These are phyloP conservation scores for Scenedesmus sp. DNA, from an alignment of 163 green algal species.

Conservation along the genomic window DNA sequence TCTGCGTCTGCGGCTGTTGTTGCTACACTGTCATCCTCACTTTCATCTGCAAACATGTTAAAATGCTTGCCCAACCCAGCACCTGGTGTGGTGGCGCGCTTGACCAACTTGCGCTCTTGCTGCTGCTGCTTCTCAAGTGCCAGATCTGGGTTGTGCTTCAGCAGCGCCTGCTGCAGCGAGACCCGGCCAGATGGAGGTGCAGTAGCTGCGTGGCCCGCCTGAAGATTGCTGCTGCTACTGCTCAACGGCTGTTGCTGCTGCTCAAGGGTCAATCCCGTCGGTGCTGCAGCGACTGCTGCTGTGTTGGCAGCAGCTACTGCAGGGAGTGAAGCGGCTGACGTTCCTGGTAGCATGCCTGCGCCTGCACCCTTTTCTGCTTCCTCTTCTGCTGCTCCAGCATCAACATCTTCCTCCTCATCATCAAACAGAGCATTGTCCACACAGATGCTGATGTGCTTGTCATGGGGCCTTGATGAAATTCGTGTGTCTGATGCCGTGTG, in stretches of 20 bases:
- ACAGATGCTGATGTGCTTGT: not conserved
- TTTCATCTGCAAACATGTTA: conserved; percentile 18
- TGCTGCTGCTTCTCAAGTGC: conserved; percentile 42
- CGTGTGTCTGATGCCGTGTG: not conserved
- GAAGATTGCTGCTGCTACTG: conserved; percentile 3
- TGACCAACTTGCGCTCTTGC: not conserved
- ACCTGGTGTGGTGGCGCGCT: conserved; percentile 11
- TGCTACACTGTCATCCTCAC: not conserved
- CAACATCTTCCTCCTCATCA: not conserved
- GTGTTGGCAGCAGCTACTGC: not conserved
- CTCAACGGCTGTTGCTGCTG: not conserved
- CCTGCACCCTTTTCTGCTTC: not conserved
- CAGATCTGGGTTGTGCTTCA: not conserved
- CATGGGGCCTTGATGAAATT: not conserved
- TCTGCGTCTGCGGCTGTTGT: not conserved
- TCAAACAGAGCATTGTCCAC: not conserved
- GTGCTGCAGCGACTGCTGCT: too few species aligned
- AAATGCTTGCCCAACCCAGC: not conserved
- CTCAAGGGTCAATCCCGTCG: too few species aligned
- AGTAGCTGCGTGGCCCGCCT: not conserved
- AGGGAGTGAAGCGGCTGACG: not conserved
- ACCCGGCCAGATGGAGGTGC: not conserved
- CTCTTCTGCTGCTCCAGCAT: not conserved
- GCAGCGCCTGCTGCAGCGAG: not conserved
- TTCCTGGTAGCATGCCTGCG: not conserved